These are phyloP conservation scores for Suhomyces terraborum DNA, from an alignment of 1,139 yeast species.

Conservation along the genomic window DNA sequence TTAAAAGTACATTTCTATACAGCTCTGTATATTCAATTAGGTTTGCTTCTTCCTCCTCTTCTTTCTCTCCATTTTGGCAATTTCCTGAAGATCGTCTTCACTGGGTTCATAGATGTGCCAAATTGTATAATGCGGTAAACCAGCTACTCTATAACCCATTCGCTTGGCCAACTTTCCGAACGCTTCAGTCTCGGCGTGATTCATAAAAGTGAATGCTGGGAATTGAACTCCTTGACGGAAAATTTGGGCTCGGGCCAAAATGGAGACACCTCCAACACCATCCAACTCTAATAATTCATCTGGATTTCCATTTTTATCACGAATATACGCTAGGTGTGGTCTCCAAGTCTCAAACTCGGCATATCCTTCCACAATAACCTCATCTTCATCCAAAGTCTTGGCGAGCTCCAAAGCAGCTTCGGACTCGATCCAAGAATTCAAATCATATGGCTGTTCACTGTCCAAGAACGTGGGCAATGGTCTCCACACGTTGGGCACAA, in stretches of 20 bases:
- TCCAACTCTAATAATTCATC: slow-evolving; percentile 72
- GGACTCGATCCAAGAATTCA: slow-evolving; percentile 88
- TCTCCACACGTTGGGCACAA: slow-evolving; percentile 92
- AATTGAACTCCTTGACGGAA: slow-evolving; percentile 82
- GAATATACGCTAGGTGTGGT: slow-evolving; percentile 73
- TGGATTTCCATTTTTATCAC: slow-evolving; percentile 65
- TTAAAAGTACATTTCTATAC: slow-evolving; percentile 1
- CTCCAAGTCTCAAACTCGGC: slow-evolving; percentile 90
- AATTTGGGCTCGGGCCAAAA: slow-evolving; percentile 78
- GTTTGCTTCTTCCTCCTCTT: slow-evolving; percentile 47
- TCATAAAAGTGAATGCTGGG: slow-evolving; percentile 85
- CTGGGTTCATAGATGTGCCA: slow-evolving; percentile 92
- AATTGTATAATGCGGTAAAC: slow-evolving; percentile 84
- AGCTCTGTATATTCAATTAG: slow-evolving; percentile 5
- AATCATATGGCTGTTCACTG: slow-evolving; percentile 80
- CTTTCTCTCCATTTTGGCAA: slow-evolving; percentile 70
- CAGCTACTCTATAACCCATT: slow-evolving; percentile 82
- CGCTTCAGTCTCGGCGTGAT: slow-evolving; percentile 92
- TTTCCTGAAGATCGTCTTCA: slow-evolving; percentile 81
- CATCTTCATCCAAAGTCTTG: slow-evolving; percentile 68
- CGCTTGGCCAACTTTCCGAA: slow-evolving; percentile 83
- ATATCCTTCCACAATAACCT: slow-evolving; percentile 88
- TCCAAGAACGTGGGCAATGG: slow-evolving; percentile 77
- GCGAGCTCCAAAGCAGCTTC: slow-evolving; percentile 71
- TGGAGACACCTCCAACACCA: slow-evolving; percentile 91